A percentile compares a stretch with the other conserved stretches of the same genome.
phyloP scores from a whole-genome alignment of 331 rosid species.

The Malus hybrid region DNA sequence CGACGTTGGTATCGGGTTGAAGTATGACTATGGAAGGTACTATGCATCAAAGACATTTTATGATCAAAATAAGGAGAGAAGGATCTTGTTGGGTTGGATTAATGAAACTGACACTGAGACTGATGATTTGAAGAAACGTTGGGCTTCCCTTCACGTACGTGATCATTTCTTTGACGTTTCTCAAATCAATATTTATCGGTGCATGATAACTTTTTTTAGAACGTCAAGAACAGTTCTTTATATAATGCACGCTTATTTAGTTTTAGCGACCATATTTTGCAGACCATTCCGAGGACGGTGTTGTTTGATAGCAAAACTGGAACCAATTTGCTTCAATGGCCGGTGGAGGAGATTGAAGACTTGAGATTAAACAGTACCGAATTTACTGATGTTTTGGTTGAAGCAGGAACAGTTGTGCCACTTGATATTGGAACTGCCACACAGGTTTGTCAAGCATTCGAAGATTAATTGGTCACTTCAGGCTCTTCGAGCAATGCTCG shows the following conservation, averaged over 20 bases:
- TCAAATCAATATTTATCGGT: no score
- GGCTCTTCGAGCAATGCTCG: background rate
- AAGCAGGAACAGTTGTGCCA: constrained; percentile 58
- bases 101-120: constrained; percentile 58
- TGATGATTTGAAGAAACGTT: constrained; percentile 61
- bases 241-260: no score
- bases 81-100: constrained; percentile 73
- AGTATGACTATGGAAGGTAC: constrained; percentile 64
- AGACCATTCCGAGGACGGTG: constrained; percentile 81
- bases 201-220: no score
- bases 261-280: background rate
- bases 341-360: constrained; percentile 74
- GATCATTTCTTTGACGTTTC: no score
- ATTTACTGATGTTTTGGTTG: constrained; percentile 37
- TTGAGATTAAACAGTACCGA: constrained; percentile 43
- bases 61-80: constrained; percentile 54
- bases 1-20: constrained; percentile 81
- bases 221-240: no score
- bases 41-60: constrained; percentile 83
- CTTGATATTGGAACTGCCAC: constrained; percentile 56
- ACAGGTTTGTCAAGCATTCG: constrained; percentile 37
- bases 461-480: background rate
- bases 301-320: constrained; percentile 58
- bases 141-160: constrained; percentile 80
- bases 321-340: constrained; percentile 65